Conservation (phyloP, 78 protist species). For the slime mould (Dictyostelium discoideum) region DNA sequence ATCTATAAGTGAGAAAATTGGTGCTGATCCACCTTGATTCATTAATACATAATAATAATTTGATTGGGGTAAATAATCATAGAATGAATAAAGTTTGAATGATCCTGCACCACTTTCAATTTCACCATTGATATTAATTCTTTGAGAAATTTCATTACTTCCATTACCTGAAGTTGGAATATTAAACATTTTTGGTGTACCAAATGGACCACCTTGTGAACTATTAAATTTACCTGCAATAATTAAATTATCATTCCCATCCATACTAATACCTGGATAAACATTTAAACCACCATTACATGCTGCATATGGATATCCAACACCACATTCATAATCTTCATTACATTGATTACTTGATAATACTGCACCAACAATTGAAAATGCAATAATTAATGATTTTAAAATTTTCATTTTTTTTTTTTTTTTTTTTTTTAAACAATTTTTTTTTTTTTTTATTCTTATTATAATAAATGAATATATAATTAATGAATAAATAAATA, state of each 20-base stretch:
- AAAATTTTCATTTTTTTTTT: background rate
- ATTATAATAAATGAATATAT: too few species aligned
- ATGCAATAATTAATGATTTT: background rate
- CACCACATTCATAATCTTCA: constrained; percentile 24
- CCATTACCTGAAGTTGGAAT: background rate
- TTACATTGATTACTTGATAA: background rate
- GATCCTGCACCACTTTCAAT: background rate
- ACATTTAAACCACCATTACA: constrained; percentile 21
- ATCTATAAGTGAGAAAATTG: background rate
- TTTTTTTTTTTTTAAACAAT: background rate
- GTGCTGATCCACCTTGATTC: constrained; percentile 19
- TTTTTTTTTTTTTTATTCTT: too few species aligned
- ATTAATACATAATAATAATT: background rate
- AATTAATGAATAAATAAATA: too few species aligned
- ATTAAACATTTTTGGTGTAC: background rate
- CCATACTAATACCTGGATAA: constrained; percentile 17
- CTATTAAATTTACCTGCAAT: constrained; percentile 28
- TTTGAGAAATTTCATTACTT: background rate
- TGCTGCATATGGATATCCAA: constrained; percentile 6
- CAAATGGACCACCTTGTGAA: constrained; percentile 6
- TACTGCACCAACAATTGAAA: background rate
- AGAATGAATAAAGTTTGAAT: background rate
- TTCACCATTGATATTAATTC: background rate
- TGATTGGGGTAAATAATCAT: background rate
- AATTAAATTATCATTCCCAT: constrained; percentile 1